Base-by-base conservation (phyloP, 2,329 filamentous ascomycete species). In the Colletotrichum sp. region DNA sequence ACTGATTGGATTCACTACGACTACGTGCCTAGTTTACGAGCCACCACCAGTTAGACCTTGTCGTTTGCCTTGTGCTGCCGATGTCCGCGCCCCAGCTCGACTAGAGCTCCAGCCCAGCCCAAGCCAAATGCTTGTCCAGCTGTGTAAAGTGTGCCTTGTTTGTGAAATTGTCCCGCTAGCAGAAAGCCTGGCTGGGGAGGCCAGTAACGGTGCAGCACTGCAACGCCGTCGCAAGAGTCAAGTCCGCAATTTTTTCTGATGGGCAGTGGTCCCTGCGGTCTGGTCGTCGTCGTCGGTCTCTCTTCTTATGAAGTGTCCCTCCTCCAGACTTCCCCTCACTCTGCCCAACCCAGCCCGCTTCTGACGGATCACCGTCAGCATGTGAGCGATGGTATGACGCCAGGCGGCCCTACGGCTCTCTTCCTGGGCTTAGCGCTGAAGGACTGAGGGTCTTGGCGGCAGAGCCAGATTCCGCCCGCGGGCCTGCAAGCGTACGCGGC, bases 401-500 rank as follows among this genome's bases (percentile, higher is more conserved):
- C 73, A 67, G 73, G 62, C 61, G 58, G 61, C 71, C 71, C 68
- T 71, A 71, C 71, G 34, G 61, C 60, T 28, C 68, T 61, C 30
- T 64, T 7, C 22, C 61, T 64, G 34, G 36, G 32, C 34, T n/a
- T 70, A 68, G 67, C 70, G 39, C 39, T 48, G 39, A 48, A 48
- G 39, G 39, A 48, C 30, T 28, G 68, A 72, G 56, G 39, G 73
- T 62, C 73, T 75, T 73, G 73, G 73, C 70, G 70, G 32, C 64
- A 61, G 58, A 73, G 64, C 64, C 73, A 61, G 32, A 52, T 73
- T 75, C 73, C 70, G 73, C 73, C 62, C 55, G 64, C 64, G 64
- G 32, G 36, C 56, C 43, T 68, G 73, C 71, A 55, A 66, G 71
- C 66, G 30, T 73, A 76, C 74, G 71, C 74, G 74, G 71, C 74